phyloP scores from a whole-genome alignment of 192 early-diverging fungal species.

The Phlyctochytrium arcticum region DNA sequence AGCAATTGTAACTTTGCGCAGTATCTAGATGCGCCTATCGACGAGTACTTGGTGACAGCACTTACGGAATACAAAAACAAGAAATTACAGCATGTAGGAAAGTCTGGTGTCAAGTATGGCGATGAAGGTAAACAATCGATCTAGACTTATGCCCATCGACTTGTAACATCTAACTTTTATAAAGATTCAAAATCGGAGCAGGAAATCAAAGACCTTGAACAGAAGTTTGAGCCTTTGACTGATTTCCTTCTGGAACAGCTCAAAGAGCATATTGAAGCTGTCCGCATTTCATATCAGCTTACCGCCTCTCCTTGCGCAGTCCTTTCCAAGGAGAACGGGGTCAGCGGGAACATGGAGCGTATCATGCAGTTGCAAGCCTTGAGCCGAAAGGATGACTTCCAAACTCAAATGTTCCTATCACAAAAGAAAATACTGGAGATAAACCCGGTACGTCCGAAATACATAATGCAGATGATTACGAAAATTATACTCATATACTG shows the following conservation, averaged over 20 bases:
- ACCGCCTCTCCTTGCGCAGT: conserved; percentile 76
- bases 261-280: conserved; percentile 39
- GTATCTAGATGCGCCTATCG: conserved; percentile 59
- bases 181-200: conserved; percentile 33
- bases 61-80: conserved; percentile 66
- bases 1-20: neutral
- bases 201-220: conserved; percentile 16
- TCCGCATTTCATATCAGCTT: conserved; percentile 69
- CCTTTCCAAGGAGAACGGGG: conserved; percentile 39
- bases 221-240: conserved; percentile 46
- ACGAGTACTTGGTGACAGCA: conserved; percentile 46
- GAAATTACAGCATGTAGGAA: conserved; percentile 60
- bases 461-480: neutral
- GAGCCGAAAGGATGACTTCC: conserved; percentile 32
- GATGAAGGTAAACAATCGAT: conserved; percentile 42
- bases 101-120: conserved; percentile 48
- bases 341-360: conserved; percentile 44
- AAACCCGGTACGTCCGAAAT: conserved; percentile 35
- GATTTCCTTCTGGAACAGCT: conserved; percentile 38
- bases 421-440: conserved; percentile 43
- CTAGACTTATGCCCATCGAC: neutral
- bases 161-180: neutral
- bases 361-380: conserved; percentile 45
- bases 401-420: conserved; percentile 27
- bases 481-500: neutral